A percentile compares a stretch with the other conserved stretches of the same genome.
Evolutionary conservation across 2,329 filamentous ascomycete species (phyloP).

Genomic region (Pleurostoma richardsiae): DNA sequence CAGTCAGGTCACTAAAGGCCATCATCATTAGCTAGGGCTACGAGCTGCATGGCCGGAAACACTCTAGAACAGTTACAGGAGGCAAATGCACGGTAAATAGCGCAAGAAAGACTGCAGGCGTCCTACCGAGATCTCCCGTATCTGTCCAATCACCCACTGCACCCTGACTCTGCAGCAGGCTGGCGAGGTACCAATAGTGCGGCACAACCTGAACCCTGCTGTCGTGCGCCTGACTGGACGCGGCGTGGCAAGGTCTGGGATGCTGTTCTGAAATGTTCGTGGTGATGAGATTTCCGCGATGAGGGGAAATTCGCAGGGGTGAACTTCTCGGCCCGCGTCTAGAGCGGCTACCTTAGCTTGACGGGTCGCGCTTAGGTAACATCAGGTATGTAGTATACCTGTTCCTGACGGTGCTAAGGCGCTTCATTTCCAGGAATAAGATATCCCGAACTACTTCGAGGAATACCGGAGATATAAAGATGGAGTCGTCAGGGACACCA

Average conservation of each 20-base stretch:
- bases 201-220: background rate
- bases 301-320: conserved; percentile 16
- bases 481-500: too few relatives aligned
- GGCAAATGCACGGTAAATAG: background rate
- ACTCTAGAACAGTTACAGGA: too few relatives aligned
- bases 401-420: too few relatives aligned
- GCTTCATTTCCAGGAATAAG: too few relatives aligned
- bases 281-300: conserved; percentile 26
- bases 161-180: conserved; percentile 8
- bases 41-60: too few relatives aligned
- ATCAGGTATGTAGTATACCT: too few relatives aligned
- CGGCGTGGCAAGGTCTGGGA: conserved; percentile 1
- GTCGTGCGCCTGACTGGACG: conserved; percentile 8
- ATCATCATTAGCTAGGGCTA: too few relatives aligned
- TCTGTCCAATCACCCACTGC: background rate
- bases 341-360: background rate
- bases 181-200: background rate
- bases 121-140: background rate
- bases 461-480: too few relatives aligned
- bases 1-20: too few relatives aligned
- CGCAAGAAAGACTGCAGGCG: background rate
- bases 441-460: too few relatives aligned
- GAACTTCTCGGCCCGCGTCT: conserved; percentile 11
- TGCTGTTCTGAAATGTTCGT: conserved; percentile 41
- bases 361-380: background rate